Conservation (phyloP, 306 rosid species). For the Canavalia gladiata region DNA sequence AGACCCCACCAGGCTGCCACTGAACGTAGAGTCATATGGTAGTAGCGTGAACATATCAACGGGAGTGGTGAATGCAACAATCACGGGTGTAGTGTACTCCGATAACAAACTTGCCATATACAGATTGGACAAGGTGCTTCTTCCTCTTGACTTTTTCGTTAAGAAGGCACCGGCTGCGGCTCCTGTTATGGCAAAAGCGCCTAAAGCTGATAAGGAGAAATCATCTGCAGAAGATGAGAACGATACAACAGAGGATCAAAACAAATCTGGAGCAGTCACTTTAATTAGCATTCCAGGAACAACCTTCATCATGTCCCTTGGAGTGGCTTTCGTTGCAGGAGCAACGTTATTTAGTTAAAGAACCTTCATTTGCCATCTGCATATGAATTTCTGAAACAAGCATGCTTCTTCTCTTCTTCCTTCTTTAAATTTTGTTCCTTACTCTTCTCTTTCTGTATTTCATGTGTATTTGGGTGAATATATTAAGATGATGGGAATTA, state of each 20-base stretch:
- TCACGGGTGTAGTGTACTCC: constrained; percentile 58
- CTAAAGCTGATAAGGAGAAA: constrained; percentile 49
- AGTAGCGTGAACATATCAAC: constrained; percentile 64
- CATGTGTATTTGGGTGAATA: background rate
- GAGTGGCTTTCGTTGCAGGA: constrained; percentile 39
- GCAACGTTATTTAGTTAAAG: constrained; percentile 29
- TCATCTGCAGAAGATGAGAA: constrained; percentile 36
- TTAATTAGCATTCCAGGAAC: constrained; percentile 23
- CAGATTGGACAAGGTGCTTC: constrained; percentile 63
- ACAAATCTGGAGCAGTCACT: constrained; percentile 51
- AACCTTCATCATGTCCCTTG: constrained; percentile 31
- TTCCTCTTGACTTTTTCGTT: constrained; percentile 59
- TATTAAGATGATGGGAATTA: background rate
- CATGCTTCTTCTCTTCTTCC: background rate
- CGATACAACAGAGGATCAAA: constrained; percentile 37
- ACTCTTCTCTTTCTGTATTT: background rate
- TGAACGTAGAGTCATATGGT: constrained; percentile 58
- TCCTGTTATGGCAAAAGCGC: constrained; percentile 52
- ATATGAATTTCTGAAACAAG: background rate
- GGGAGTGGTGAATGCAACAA: constrained; percentile 62
- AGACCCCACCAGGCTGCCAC: constrained; percentile 50
- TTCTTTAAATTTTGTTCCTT: background rate
- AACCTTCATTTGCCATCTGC: background rate
- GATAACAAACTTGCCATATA: constrained; percentile 67
- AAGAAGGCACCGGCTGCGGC: constrained; percentile 57